phyloP scores from a whole-genome alignment of 1,284 basidiomycete species.

The Amylostereum chailletii region DNA sequence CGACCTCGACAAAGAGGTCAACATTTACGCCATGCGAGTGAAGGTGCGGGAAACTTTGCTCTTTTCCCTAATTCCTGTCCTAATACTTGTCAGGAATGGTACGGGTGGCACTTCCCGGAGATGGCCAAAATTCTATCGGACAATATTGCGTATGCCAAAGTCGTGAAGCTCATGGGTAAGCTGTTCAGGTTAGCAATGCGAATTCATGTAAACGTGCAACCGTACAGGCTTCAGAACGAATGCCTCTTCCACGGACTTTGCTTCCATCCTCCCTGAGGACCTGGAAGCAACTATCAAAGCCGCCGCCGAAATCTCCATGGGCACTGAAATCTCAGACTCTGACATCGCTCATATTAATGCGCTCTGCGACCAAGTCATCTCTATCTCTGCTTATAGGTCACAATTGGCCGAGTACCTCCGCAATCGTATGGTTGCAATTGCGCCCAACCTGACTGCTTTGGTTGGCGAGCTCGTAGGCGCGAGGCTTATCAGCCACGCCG shows the following conservation, averaged over 20 bases:
- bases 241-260: slow-evolving; percentile 79
- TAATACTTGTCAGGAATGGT: slow-evolving; percentile 77
- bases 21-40: slow-evolving; percentile 98
- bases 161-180: slow-evolving; percentile 79
- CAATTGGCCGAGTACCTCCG: slow-evolving; percentile 93
- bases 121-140: slow-evolving; percentile 98
- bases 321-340: slow-evolving; percentile 94
- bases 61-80: slow-evolving; percentile 3
- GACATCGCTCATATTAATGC: slow-evolving; percentile 94
- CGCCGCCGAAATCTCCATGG: slow-evolving; percentile 96
- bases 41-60: slow-evolving; percentile 50
- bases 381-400: slow-evolving; percentile 88
- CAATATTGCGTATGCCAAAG: slow-evolving; percentile 94
- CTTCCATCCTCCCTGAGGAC: slow-evolving; percentile 89
- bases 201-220: not conserved
- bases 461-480: slow-evolving; percentile 97
- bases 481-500: slow-evolving; percentile 93
- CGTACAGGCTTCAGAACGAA: slow-evolving; percentile 84
- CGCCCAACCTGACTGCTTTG: slow-evolving; percentile 92
- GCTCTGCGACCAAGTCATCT: slow-evolving; percentile 95
- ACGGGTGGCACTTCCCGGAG: slow-evolving; percentile 99
- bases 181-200: not conserved
- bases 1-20: slow-evolving; percentile 99
- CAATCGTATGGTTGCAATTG: slow-evolving; percentile 96
- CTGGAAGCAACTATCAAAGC: slow-evolving; percentile 88